phyloP scores from a whole-genome alignment of 2,329 filamentous ascomycete species.

The Aschersonia sp. region DNA sequence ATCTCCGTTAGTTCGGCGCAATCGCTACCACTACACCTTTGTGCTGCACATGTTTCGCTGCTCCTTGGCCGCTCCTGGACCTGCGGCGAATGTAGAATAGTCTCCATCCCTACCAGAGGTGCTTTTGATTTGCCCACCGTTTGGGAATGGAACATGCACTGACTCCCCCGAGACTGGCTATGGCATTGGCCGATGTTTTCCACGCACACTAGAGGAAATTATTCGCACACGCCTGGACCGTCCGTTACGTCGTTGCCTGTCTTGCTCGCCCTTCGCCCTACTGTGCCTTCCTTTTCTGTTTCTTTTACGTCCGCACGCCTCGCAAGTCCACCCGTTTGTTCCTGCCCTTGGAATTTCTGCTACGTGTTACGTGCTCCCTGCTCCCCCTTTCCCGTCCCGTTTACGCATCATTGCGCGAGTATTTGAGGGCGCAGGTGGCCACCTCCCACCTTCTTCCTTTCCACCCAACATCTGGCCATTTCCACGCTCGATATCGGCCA shows the following conservation, averaged over 20 bases:
- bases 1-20: background rate
- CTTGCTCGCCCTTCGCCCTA: background rate
- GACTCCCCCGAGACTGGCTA: background rate
- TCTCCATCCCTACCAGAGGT: background rate
- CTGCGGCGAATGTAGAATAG: background rate
- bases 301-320: background rate
- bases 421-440: slow-evolving; percentile 5
- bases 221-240: background rate
- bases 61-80: background rate
- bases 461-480: slow-evolving; percentile 6
- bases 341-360: background rate
- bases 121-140: background rate
- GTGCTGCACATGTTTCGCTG: too few species aligned
- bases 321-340: background rate
- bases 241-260: background rate
- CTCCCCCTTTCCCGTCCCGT: background rate
- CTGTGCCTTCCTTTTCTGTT: background rate
- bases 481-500: slow-evolving; percentile 1
- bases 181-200: background rate
- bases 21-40: too few species aligned
- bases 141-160: background rate
- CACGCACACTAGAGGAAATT: background rate
- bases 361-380: background rate
- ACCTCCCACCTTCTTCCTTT: background rate
- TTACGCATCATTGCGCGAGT: slow-evolving; percentile 1